phyloP scores from a whole-genome alignment of 495 filamentous ascomycete species.

The Geopyxis carbonaria region DNA sequence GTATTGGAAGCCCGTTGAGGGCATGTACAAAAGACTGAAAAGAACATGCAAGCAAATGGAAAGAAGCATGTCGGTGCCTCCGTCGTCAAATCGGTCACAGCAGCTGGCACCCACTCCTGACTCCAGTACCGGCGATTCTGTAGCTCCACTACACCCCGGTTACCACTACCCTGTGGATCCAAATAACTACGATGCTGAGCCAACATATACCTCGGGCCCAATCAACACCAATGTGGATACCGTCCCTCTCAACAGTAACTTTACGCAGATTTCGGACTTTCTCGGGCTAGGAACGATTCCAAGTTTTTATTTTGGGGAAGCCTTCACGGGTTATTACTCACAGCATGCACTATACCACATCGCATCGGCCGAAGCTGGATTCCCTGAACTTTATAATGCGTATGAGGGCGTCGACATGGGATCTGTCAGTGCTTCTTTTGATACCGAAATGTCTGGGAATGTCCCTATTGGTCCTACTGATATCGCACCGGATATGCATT shows the following conservation, averaged over 20 bases:
- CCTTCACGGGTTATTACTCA: conserved; percentile 12
- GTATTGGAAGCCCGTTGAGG: conserved; percentile 24
- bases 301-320: conserved; percentile 15
- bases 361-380: conserved; percentile 17
- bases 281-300: conserved; percentile 7
- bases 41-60: conserved; percentile 11
- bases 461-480: conserved; percentile 5
- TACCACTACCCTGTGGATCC: conserved; percentile 17
- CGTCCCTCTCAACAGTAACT: conserved; percentile 3
- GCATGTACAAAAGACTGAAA: conserved; percentile 21
- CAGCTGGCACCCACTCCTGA: conserved; percentile 3
- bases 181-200: conserved; percentile 15
- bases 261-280: conserved; percentile 2
- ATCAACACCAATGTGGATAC: conserved; percentile 3
- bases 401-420: conserved; percentile 2
- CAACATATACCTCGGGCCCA: conserved; percentile 7
- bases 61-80: conserved; percentile 7
- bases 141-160: conserved; percentile 10
- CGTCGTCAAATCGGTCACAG: not conserved
- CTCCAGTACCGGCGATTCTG: conserved; percentile 20
- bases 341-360: conserved; percentile 11
- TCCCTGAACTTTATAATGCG: conserved; percentile 18
- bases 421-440: conserved; percentile 6
- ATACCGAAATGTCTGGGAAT: conserved; percentile 7
- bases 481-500: conserved; percentile 5